These are phyloP conservation scores for Lactarius deliciosus DNA, from an alignment of 768 basidiomycete genomes.

Conservation along the genomic window DNA sequence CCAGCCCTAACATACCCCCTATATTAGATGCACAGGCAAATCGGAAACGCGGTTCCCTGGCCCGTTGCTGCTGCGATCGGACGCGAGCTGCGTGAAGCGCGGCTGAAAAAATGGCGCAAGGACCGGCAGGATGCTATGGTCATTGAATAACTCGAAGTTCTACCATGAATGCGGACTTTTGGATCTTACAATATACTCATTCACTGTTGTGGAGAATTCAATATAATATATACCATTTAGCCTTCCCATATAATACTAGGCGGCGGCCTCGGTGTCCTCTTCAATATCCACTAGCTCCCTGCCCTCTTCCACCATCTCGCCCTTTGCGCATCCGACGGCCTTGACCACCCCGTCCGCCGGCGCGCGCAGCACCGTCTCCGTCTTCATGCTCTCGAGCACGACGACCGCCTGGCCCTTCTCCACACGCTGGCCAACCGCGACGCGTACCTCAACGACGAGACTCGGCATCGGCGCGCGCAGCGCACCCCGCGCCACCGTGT, in stretches of 20 bases:
- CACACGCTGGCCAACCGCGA: conserved; percentile 72
- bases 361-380: conserved; percentile 84
- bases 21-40: conserved; percentile 71
- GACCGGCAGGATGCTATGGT: conserved; percentile 15
- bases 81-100: conserved; percentile 52
- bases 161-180: not conserved
- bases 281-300: conserved; percentile 72
- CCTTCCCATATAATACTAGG: not conserved
- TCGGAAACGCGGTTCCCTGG: conserved; percentile 79
- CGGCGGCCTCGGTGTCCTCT: conserved; percentile 34
- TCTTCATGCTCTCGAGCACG: conserved; percentile 97
- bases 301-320: conserved; percentile 92
- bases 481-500: conserved; percentile 57
- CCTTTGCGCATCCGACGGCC: conserved; percentile 72
- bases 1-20: not conserved
- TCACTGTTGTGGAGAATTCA: not conserved
- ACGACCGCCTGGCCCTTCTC: conserved; percentile 79
- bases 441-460: conserved; percentile 84
- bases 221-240: not conserved
- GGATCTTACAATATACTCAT: not conserved
- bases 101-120: conserved; percentile 43
- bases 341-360: conserved; percentile 66
- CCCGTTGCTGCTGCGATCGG: conserved; percentile 64
- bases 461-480: conserved; percentile 91
- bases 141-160: conserved; percentile 21